Evolutionary conservation across 176 grass and related monocot genomes (phyloP).

Genomic region (Secale cereale): DNA sequence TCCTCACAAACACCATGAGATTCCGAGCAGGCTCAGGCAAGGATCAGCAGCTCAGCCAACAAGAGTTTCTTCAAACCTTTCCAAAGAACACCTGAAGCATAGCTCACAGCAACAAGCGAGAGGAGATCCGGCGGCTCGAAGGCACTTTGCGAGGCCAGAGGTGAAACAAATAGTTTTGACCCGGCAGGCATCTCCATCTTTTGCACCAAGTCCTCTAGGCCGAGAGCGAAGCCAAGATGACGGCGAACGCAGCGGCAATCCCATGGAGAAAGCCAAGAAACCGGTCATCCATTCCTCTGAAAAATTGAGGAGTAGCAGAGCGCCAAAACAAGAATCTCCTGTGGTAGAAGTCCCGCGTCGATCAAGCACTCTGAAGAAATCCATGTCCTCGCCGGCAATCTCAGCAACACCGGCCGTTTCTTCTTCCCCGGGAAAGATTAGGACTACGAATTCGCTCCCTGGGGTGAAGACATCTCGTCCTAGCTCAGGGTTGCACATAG

Average conservation of each 20-base stretch:
- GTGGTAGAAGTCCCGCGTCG: not conserved
- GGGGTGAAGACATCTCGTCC: not conserved
- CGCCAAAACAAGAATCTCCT: not conserved
- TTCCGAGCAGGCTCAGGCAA: not conserved
- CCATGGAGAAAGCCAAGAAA: not conserved
- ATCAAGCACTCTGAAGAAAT: slow-evolving; percentile 11
- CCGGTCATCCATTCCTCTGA: not conserved
- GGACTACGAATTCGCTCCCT: not conserved
- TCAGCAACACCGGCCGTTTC: not conserved
- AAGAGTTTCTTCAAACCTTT: not conserved
- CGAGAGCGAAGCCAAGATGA: not conserved
- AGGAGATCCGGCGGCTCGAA: not conserved
- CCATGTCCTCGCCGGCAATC: not conserved
- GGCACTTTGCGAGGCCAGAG: not conserved
- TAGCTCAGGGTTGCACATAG: not conserved
- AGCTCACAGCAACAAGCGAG: not conserved
- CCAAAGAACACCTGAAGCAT: not conserved
- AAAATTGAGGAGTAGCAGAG: not conserved
- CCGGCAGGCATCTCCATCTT: not conserved
- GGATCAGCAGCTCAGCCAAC: not conserved
- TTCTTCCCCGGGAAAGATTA: not conserved
- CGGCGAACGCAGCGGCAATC: not conserved
- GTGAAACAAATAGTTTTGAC: not conserved
- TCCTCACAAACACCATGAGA: not conserved
- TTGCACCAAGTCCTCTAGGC: not conserved